Conservation (phyloP, 805 yeast genomes). For the Pichia deserticola region DNA sequence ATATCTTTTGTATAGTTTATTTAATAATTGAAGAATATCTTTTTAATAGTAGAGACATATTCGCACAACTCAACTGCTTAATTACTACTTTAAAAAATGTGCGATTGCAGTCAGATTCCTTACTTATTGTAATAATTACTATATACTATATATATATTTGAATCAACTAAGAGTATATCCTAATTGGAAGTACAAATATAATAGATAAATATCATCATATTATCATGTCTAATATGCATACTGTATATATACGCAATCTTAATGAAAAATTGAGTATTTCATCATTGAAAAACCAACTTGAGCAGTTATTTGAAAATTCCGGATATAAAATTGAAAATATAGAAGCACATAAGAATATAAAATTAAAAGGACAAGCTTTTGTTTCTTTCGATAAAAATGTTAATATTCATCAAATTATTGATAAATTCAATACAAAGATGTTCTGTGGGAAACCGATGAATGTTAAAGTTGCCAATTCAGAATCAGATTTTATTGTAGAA, state of each 20-base stretch:
- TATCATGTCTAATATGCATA: neutral
- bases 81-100: too few relatives aligned
- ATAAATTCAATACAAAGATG: slow-evolving; percentile 32
- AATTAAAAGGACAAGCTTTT: slow-evolving; percentile 78
- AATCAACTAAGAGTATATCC: neutral
- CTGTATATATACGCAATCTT: slow-evolving; percentile 49
- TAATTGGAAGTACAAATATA: neutral
- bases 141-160: too few relatives aligned
- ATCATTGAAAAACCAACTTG: slow-evolving; percentile 39
- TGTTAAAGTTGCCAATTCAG: slow-evolving; percentile 35
- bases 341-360: slow-evolving; percentile 52
- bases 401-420: slow-evolving; percentile 40
- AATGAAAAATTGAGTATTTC: slow-evolving; percentile 59
- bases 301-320: slow-evolving; percentile 40
- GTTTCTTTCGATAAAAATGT: slow-evolving; percentile 42
- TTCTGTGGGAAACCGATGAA: slow-evolving; percentile 43
- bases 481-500: slow-evolving; percentile 34
- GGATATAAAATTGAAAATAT: slow-evolving; percentile 37
- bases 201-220: neutral
- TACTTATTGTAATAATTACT: too few relatives aligned
- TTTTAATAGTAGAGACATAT: too few relatives aligned
- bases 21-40: too few relatives aligned
- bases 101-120: too few relatives aligned
- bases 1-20: too few relatives aligned
- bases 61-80: too few relatives aligned